A percentile compares a stretch with the other conserved stretches of the same genome.
Evolutionary conservation across 2,329 filamentous ascomycete genomes (phyloP).

Genomic region (Teratosphaeriaceae sp.): DNA sequence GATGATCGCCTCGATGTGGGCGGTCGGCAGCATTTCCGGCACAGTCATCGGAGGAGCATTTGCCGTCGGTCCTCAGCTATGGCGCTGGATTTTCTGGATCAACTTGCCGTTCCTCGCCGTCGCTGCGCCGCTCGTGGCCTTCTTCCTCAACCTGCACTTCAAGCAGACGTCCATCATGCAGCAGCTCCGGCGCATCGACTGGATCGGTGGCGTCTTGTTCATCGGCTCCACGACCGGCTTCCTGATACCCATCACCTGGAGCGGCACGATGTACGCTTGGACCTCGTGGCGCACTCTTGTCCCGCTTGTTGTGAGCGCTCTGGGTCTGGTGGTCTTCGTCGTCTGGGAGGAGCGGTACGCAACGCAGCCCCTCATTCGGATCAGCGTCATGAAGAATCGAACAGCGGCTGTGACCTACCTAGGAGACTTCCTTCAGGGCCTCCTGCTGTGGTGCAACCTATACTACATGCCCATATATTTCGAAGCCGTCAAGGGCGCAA

Average conservation of each 20-base stretch:
- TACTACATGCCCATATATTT: conserved; percentile 3
- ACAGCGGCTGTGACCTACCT: neutral
- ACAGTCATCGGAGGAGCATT: conserved; percentile 35
- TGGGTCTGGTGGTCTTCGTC: neutral
- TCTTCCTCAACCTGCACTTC: conserved; percentile 4
- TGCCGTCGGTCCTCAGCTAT: conserved; percentile 17
- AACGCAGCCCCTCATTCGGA: neutral
- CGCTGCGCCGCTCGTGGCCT: conserved; percentile 5
- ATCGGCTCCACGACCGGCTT: conserved; percentile 34
- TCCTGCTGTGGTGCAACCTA: neutral
- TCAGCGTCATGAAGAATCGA: neutral
- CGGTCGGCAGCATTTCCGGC: conserved; percentile 29
- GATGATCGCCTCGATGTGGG: conserved; percentile 41
- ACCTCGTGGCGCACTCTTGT: neutral
- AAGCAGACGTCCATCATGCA: neutral
- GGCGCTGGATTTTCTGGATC: conserved; percentile 47
- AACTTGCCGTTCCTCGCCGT: conserved; percentile 35
- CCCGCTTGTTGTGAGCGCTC: neutral
- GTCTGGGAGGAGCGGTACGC: neutral
- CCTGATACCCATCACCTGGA: conserved; percentile 37
- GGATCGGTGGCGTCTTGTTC: conserved; percentile 38
- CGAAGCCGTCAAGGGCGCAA: neutral
- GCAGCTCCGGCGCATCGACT: conserved; percentile 34
- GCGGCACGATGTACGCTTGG: conserved; percentile 1
- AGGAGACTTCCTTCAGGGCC: neutral